Conservation (phyloP, 306 rosid species). For the Vigna angularis region DNA sequence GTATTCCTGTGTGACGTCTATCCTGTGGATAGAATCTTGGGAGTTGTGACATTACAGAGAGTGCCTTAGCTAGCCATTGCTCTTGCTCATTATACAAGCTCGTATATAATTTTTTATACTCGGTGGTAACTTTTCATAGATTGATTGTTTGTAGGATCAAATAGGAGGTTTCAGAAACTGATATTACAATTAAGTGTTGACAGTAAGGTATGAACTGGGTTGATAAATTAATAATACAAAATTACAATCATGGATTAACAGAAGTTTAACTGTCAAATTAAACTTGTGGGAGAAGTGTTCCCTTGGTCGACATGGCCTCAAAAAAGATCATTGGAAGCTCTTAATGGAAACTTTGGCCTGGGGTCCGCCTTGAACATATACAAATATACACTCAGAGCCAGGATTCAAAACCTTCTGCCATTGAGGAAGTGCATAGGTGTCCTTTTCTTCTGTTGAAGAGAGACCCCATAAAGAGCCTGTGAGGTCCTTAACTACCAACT, state of each 20-base stretch:
- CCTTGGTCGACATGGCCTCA: neutral
- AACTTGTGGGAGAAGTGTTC: neutral
- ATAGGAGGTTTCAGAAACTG: constrained; percentile 12
- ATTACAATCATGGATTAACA: constrained; percentile 32
- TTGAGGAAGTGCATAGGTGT: constrained; percentile 68
- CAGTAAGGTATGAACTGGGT: constrained; percentile 14
- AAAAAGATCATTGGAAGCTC: constrained; percentile 61
- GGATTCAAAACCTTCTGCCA: constrained; percentile 72
- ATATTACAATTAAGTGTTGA: neutral
- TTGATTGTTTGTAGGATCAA: neutral
- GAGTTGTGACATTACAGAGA: neutral
- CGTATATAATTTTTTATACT: neutral
- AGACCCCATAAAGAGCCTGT: constrained; percentile 84
- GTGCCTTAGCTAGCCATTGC: neutral
- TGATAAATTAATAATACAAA: constrained; percentile 31
- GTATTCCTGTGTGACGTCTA: neutral
- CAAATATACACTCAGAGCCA: constrained; percentile 62
- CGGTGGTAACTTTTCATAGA: neutral
- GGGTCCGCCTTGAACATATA: constrained; percentile 88
- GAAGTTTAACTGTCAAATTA: constrained; percentile 28
- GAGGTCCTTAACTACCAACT: constrained; percentile 62
- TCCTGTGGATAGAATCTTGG: neutral
- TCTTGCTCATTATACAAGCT: neutral
- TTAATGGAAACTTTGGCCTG: constrained; percentile 67
- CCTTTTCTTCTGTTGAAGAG: constrained; percentile 63